Evolutionary conservation across 202 grass and related monocot species (phyloP), one percentile per base, ranked within the genome.

Genomic region (Musa balbisiana): DNA sequence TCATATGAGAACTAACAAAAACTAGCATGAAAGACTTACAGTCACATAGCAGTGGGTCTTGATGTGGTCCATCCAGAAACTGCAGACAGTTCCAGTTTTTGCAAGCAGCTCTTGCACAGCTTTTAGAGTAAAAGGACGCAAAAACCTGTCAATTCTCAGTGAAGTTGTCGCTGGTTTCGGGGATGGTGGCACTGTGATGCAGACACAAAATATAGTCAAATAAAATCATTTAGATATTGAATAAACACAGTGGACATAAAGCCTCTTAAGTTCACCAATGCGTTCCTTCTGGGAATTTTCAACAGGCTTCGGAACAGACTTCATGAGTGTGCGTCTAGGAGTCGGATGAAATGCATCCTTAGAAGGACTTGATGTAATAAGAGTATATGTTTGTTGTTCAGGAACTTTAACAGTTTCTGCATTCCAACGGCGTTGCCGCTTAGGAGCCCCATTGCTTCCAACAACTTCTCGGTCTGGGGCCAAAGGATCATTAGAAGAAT

Each of bases 1-100:
- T 43, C 33, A 43, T 43, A n/a, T 29, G 20, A 33, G 55, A 69
- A 58, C 26, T 19, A 43, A 29, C 10, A 27, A 1, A 21, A 72
- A 11, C 10, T 33, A 53, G 23, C 33, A 64, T 26, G 51, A 52
- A 52, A 33, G 65, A 58, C 85, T 80, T 99, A 99, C 95, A 74
- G 91, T 95, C 71, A 99, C 89, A 86, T 99, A 99, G 78, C 95
- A 99, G 78, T 99, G 95, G 54, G 95, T 99, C 85, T 99, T 99
- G 80, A 99, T 99, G 80, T 90, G 91, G 79, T 99, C 91, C 95
- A 99, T 99, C 95, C 95, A 99, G 78, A 99, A 99, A 80, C 79
- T 88, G 82, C 80, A 84, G 80, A 99, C 73, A 51, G 91, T 78
- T 64, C 95, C 95, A 85, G 89, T 90, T 92, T 92, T 99, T 63